Base-by-base conservation (phyloP, 2,329 filamentous ascomycete species). In the Penicillium hordei region DNA sequence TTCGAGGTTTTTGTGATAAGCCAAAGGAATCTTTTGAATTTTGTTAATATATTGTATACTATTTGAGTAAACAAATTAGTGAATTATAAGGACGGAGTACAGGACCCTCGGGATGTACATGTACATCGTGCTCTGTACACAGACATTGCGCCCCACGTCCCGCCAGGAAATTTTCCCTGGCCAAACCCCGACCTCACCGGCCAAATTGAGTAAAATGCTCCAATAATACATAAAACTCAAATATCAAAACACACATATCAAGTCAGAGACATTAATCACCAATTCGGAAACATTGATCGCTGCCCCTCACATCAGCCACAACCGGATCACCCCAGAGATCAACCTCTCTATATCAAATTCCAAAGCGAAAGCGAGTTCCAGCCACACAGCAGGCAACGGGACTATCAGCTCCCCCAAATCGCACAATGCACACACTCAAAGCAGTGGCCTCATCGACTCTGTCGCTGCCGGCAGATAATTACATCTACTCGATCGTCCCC, bases 401-500 rank as follows among this genome's bases (percentile, higher is more conserved):
- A 21, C 17, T 36, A 52, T 23, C 50, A 15, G 25, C 38, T 38
- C 4, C 13, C 23, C 13, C 12, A 13, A n/a, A 59, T 49, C 34
- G 23, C 44, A 52, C 31, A 57, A 75, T 75, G 73, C 70, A 73
- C 59, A 71, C 64, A 21, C 70, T 76, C 59, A 67, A 66, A 58
- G 55, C 69, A 29, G 69, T 61, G 1, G 69, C 68, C 29, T 70
- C 71, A 12, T 76, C 75, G 10, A 72, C 72, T n/a, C 66, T 78
- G 42, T 72, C 70, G 21, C 68, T 78, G 1, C 71, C 76, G 1
- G 52, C 70, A 38, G 71, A 72, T 31, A 77, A 71, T 59, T 79
- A 79, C 67, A 78, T 79, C 61, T 79, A 79, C 63, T 70, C 71
- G 10, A 68, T 79, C 50, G 65, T 70, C 6, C 60, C 69, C 2